Conservation (phyloP, 768 basidiomycete genomes). For the Boletus subcaerulescens region DNA sequence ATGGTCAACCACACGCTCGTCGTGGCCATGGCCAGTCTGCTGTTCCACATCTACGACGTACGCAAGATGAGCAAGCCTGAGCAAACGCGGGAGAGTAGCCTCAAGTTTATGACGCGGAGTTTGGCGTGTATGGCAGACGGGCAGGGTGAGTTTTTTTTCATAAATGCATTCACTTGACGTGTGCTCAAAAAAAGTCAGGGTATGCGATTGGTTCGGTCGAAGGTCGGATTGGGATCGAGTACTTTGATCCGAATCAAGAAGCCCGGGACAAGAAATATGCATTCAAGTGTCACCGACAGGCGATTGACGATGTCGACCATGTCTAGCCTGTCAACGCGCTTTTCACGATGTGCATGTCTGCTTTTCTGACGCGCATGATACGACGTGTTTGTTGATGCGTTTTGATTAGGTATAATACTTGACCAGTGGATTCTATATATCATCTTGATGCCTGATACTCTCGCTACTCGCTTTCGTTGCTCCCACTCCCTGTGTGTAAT, state of each 20-base stretch:
- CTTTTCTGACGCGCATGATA: no score
- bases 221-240: slow-evolving; percentile 95
- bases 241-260: slow-evolving; percentile 79
- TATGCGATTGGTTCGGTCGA: slow-evolving; percentile 94
- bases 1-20: slow-evolving; percentile 76
- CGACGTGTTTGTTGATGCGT: no score
- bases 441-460: no score
- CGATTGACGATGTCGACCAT: slow-evolving; percentile 87
- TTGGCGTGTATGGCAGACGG: slow-evolving; percentile 92
- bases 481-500: no score
- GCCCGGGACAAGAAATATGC: slow-evolving; percentile 79
- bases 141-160: slow-evolving; percentile 31
- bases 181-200: slow-evolving; percentile 35
- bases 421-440: no score
- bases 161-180: no score
- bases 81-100: slow-evolving; percentile 82
- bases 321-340: slow-evolving; percentile 56
- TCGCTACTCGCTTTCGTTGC: no score
- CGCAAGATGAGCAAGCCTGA: slow-evolving; percentile 71
- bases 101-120: slow-evolving; percentile 93
- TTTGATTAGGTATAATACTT: slow-evolving; percentile 61
- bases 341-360: slow-evolving; percentile 74
- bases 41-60: slow-evolving; percentile 88
- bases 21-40: slow-evolving; percentile 87
- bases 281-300: slow-evolving; percentile 69